Base-by-base conservation (phyloP, 106 monocot genomes). In the Dactylorhiza incarnata region DNA sequence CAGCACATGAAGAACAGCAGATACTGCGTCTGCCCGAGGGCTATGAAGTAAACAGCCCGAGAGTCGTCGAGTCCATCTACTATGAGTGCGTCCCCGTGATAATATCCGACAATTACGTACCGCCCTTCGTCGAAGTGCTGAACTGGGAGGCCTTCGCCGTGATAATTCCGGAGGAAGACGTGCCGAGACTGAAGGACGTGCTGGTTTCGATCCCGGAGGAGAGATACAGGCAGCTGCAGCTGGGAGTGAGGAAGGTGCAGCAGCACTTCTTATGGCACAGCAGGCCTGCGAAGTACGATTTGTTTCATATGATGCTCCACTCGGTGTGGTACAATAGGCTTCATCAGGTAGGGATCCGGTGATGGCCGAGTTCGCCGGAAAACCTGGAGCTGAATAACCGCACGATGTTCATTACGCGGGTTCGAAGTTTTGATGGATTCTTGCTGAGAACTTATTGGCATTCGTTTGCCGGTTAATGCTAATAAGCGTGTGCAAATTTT, bases 1-100 rank as follows among this genome's bases (percentile, higher is more conserved):
- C 48, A 82, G 49, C 71, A 83, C 77, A 93, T 87, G 92, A 87
- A 89, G 61, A 87, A 12, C 49, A 89, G 89, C 78, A 87, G 79
- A 71, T 93, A 89, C 69, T 89, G 92, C 78, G 75, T 93, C 68
- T 93, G 92, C 73, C 87, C 92, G 0, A 85, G 82, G 93, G 93
- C 0, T 87, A 87, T 20, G 89, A 93, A 46, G 93, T 87, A 15
- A 82, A 85, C 74, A 93, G 87, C 63, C 83, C 93, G 10, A 47
- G 93, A 6, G 69, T 93, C 1, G 85, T 85, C 0, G 89, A 93
- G 48, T 76, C 93, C 6, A 80, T 93, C 73, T 86, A 82, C 74
- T 93, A 89, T 59, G 89, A 84, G 56, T 93, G 93, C 14, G 85
- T 93, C 26, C 93, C 89, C 0, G 93, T 93, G 70, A 84, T 92